phyloP scores from a whole-genome alignment of 345 rosid genomes.

The Salix purpurea region DNA sequence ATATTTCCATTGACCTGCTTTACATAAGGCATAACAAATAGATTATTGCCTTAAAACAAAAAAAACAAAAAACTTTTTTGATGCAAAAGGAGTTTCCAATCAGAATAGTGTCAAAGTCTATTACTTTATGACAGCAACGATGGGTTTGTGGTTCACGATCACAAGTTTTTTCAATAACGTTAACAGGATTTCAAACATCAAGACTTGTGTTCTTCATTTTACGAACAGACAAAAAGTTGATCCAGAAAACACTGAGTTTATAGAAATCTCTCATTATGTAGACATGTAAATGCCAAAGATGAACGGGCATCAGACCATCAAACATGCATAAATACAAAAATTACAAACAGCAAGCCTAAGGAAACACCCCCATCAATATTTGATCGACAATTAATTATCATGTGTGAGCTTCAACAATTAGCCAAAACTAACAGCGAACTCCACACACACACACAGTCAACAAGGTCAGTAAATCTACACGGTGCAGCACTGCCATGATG shows the following conservation, averaged over 20 bases:
- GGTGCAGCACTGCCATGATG: neutral
- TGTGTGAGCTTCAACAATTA: neutral
- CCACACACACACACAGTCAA: neutral
- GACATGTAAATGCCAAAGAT: neutral
- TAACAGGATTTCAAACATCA: neutral
- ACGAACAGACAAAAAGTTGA: neutral
- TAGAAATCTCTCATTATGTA: neutral
- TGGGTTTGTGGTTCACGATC: neutral
- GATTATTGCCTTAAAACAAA: neutral
- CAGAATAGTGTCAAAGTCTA: neutral
- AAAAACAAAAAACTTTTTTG: neutral
- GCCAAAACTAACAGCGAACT: neutral
- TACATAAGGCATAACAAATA: neutral
- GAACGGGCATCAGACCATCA: neutral
- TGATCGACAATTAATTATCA: neutral
- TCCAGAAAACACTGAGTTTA: neutral
- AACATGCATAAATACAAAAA: neutral
- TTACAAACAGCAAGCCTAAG: neutral
- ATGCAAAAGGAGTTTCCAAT: neutral
- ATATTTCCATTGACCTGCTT: conserved; percentile 63
- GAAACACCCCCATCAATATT: neutral
- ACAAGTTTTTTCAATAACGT: neutral
- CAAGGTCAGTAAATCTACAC: neutral
- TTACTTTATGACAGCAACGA: neutral
- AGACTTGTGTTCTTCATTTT: neutral